A percentile compares a stretch with the other conserved stretches of the same genome.
Evolutionary conservation across 2,329 filamentous ascomycete species (phyloP).

Genomic region (Chaetomium globosum): DNA sequence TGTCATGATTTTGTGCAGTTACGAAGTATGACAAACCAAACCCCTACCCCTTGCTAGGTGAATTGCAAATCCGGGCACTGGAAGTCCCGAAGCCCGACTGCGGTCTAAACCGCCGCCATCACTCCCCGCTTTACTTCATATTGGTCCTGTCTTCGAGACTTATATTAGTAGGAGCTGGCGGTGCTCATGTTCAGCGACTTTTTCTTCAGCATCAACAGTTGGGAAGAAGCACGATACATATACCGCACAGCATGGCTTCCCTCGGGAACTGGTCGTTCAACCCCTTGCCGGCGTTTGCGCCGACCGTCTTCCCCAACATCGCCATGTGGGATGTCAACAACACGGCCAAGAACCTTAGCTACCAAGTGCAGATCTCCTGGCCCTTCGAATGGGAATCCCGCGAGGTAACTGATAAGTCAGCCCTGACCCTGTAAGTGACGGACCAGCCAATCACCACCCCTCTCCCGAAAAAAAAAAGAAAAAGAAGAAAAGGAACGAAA

Average conservation of each 20-base stretch:
- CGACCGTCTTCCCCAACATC: slow-evolving; percentile 24
- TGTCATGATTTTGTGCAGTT: no score
- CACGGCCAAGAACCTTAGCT: slow-evolving; percentile 18
- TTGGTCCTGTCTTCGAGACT: not conserved
- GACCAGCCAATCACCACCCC: no score
- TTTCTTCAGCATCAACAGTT: not conserved
- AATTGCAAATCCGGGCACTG: no score
- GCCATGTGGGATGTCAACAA: slow-evolving; percentile 25
- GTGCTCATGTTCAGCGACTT: not conserved
- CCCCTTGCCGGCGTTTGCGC: slow-evolving; percentile 20
- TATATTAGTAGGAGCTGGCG: not conserved
- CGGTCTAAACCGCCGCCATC: not conserved
- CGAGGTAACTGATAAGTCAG: not conserved
- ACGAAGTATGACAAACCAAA: no score
- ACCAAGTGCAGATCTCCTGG: slow-evolving; percentile 24
- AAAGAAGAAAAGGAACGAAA: no score
- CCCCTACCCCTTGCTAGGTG: no score
- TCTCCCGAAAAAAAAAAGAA: no score
- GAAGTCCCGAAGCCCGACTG: no score
- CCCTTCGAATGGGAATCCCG: slow-evolving; percentile 21
- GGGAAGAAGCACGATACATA: not conserved
- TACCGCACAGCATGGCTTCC: not conserved
- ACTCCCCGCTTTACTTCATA: not conserved
- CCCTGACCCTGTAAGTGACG: not conserved
- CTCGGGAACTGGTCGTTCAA: slow-evolving; percentile 7